A percentile compares a stretch with the other conserved stretches of the same genome.
These are phyloP conservation scores for Erythrophleum ivorense DNA, from an alignment of 331 rosid genomes.

Conservation along the genomic window DNA sequence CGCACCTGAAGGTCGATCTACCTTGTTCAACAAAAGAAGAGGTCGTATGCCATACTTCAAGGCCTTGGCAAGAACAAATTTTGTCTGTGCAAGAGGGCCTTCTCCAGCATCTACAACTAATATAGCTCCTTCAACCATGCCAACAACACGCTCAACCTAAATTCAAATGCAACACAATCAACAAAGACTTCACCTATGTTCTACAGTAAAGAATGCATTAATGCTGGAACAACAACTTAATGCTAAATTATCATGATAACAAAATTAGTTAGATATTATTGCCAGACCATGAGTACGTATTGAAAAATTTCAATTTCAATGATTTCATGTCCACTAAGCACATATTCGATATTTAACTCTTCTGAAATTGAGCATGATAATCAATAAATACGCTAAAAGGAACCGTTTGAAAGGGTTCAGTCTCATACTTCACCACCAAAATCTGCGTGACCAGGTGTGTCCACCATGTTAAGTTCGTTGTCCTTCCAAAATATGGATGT, in stretches of 20 bases:
- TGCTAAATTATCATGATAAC: too few relatives aligned
- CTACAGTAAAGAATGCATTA: neutral
- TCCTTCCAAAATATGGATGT: constrained; percentile 87
- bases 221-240: too few relatives aligned
- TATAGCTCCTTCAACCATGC: constrained; percentile 96
- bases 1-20: constrained; percentile 96
- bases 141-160: constrained; percentile 97
- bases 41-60: constrained; percentile 90
- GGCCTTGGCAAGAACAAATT: constrained; percentile 96
- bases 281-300: too few relatives aligned
- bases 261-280: too few relatives aligned
- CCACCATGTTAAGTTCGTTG: constrained; percentile 93
- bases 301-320: too few relatives aligned
- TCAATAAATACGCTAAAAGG: too few relatives aligned
- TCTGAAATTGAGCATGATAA: neutral
- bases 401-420: too few relatives aligned
- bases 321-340: too few relatives aligned
- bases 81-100: constrained; percentile 97
- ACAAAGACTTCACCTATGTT: neutral
- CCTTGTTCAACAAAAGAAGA: constrained; percentile 95
- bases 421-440: constrained; percentile 94
- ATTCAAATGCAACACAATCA: too few relatives aligned
- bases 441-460: constrained; percentile 98
- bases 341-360: too few relatives aligned
- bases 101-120: constrained; percentile 99